phyloP scores from a whole-genome alignment of 331 rosid genomes.

The Rosa hybrid region DNA sequence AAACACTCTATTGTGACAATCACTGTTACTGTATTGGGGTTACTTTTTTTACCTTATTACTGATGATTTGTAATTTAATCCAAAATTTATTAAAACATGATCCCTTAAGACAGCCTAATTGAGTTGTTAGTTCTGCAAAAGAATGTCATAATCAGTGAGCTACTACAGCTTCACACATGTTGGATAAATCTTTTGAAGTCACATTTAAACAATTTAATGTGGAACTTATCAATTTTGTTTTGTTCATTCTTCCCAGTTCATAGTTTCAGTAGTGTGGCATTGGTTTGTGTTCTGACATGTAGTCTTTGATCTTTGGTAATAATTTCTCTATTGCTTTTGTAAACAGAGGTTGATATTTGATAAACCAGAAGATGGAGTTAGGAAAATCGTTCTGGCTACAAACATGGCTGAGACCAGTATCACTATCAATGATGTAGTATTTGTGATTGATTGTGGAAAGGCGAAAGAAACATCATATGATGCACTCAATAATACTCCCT shows the following conservation, averaged over 20 bases:
- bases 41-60: background rate
- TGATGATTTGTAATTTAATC: background rate
- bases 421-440: slow-evolving; percentile 61
- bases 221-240: background rate
- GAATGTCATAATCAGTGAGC: background rate
- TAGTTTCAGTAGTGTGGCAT: background rate
- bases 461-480: slow-evolving; percentile 68
- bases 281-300: background rate
- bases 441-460: slow-evolving; percentile 63
- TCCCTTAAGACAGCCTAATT: background rate
- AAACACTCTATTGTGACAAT: background rate
- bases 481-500: slow-evolving; percentile 65
- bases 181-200: background rate
- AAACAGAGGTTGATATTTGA: slow-evolving; percentile 57
- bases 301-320: background rate
- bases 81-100: background rate
- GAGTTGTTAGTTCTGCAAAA: background rate
- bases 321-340: slow-evolving; percentile 12
- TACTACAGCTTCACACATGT: background rate
- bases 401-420: slow-evolving; percentile 73
- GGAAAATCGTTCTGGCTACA: slow-evolving; percentile 67
- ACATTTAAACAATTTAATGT: background rate
- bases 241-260: background rate
- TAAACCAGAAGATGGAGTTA: slow-evolving; percentile 50
- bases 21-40: background rate